A percentile compares a stretch with the other conserved stretches of the same genome.
These are phyloP conservation scores for Nothopassalora personata DNA, from an alignment of 2,329 filamentous ascomycete genomes.

Conservation along the genomic window DNA sequence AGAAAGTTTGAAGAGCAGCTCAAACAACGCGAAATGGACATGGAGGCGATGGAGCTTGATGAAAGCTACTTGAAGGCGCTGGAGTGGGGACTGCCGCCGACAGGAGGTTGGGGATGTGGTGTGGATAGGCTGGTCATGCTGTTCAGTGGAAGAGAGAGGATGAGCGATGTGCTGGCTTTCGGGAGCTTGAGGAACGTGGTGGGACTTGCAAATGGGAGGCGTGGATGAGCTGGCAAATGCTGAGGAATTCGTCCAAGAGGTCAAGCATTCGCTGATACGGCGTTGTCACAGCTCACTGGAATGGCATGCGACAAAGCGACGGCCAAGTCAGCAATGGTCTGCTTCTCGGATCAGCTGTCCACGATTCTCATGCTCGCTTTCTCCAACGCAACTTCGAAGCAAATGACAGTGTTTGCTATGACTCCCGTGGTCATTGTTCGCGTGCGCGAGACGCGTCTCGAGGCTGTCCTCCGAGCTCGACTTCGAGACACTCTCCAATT, in stretches of 20 bases:
- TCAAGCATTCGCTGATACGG: background rate
- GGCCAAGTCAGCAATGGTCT: background rate
- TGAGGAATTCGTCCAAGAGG: background rate
- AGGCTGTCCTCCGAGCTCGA: background rate
- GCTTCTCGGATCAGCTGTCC: background rate
- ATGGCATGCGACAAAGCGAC: background rate
- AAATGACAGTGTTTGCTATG: background rate
- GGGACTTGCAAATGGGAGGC: constrained; percentile 24
- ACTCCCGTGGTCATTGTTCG: background rate
- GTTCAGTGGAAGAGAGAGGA: constrained; percentile 70
- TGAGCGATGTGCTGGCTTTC: constrained; percentile 83
- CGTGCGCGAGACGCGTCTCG: background rate
- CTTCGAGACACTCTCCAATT: background rate
- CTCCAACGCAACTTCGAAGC: background rate
- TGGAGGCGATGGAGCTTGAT: constrained; percentile 53
- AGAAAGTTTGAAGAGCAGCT: constrained; percentile 68
- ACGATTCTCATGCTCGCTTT: background rate
- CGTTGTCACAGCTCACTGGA: background rate
- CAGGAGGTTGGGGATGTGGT: constrained; percentile 93
- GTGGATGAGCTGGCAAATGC: background rate
- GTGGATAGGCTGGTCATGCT: constrained; percentile 90
- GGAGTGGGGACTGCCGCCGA: constrained; percentile 88
- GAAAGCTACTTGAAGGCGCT: constrained; percentile 79
- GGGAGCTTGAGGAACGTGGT: constrained; percentile 67
- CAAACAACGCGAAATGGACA: constrained; percentile 38